Evolutionary conservation across 805 yeast genomes (phyloP).

Genomic region (Starmerella khaoyaiensis): DNA sequence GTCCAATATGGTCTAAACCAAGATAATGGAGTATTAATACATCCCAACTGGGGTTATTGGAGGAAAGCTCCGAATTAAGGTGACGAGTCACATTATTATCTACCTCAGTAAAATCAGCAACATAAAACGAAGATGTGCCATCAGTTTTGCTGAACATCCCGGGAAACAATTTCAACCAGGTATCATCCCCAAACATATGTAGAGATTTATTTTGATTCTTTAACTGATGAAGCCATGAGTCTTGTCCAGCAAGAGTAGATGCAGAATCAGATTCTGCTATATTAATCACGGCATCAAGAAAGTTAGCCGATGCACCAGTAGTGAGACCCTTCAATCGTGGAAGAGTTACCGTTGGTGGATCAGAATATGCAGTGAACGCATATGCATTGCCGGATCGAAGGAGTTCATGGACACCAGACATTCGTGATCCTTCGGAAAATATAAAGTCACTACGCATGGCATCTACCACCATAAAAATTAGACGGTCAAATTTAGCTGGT

Average conservation of each 20-base stretch:
- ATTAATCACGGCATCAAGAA: slow-evolving; percentile 84
- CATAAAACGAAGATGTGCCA: slow-evolving; percentile 89
- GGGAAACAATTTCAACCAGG: slow-evolving; percentile 90
- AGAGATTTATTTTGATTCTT: slow-evolving; percentile 33
- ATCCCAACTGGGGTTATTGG: slow-evolving; percentile 51
- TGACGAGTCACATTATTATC: slow-evolving; percentile 89
- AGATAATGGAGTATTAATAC: slow-evolving; percentile 75
- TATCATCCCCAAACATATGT: slow-evolving; percentile 92
- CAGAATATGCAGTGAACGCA: slow-evolving; percentile 82
- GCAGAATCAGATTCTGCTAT: slow-evolving; percentile 79
- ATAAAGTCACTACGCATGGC: slow-evolving; percentile 85
- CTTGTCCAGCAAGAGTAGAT: slow-evolving; percentile 58
- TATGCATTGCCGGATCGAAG: slow-evolving; percentile 56
- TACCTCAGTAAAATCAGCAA: slow-evolving; percentile 87
- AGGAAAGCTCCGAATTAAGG: slow-evolving; percentile 43
- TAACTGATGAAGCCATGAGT: slow-evolving; percentile 78
- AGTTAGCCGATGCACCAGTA: slow-evolving; percentile 89
- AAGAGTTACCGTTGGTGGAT: slow-evolving; percentile 93
- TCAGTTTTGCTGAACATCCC: slow-evolving; percentile 49
- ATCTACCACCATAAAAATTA: slow-evolving; percentile 78
- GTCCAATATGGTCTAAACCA: slow-evolving; percentile 96
- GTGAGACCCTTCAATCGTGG: slow-evolving; percentile 66
- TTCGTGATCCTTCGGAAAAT: slow-evolving; percentile 50
- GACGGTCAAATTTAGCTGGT: slow-evolving; percentile 43
- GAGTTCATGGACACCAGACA: slow-evolving; percentile 53